Conservation (phyloP, 2,329 filamentous ascomycete species). For the Fusarium poae region DNA sequence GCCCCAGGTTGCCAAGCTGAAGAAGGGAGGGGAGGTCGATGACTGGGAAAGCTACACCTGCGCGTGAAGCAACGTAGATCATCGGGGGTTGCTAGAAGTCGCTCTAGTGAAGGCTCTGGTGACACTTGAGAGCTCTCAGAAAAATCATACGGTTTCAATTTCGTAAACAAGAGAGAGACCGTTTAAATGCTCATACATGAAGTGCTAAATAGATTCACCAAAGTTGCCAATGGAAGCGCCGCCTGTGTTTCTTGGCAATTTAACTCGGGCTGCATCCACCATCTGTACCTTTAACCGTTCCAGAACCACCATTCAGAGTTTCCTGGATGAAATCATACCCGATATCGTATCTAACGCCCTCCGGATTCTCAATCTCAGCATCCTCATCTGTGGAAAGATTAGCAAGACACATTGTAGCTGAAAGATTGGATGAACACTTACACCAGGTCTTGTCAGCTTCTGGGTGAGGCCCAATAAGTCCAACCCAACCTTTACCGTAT, state of each 20-base stretch:
- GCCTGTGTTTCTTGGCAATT: rapidly evolving
- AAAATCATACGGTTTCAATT: rapidly evolving
- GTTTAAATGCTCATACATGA: not conserved
- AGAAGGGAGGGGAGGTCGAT: not conserved
- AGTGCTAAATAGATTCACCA: not conserved
- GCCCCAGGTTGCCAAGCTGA: not conserved
- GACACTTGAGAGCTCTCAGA: rapidly evolving
- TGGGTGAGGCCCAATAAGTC: constrained; percentile 16
- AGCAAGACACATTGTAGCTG: not conserved
- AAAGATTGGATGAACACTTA: not conserved
- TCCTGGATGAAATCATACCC: constrained; percentile 13
- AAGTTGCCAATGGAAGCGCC: too few species aligned
- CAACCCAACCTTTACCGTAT: constrained; percentile 21
- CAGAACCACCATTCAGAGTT: not conserved
- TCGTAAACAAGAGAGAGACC: not conserved
- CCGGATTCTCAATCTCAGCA: constrained; percentile 1
- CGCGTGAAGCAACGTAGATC: not conserved
- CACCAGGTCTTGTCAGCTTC: constrained; percentile 22
- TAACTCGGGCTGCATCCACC: too few species aligned
- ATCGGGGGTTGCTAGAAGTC: rapidly evolving
- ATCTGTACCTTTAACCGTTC: not conserved
- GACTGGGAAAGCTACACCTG: not conserved
- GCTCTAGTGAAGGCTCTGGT: not conserved
- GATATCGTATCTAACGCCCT: constrained; percentile 9
- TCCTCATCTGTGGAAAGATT: not conserved